phyloP scores from a whole-genome alignment of 2,329 filamentous ascomycete species.

The Sarocladiaceae sp. region DNA sequence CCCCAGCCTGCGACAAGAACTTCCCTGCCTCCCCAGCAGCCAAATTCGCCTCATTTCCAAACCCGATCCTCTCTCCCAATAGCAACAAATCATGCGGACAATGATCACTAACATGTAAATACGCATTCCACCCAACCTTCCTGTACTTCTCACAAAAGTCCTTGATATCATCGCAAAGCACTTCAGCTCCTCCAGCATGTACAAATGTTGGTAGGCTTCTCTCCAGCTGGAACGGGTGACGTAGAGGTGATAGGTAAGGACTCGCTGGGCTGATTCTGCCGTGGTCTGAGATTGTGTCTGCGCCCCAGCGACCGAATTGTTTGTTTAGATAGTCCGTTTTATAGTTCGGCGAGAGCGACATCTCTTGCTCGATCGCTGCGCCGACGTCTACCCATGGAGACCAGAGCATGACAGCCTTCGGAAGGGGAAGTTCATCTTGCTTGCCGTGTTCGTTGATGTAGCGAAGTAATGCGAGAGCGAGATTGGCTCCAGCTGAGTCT shows the following conservation, averaged over 20 bases:
- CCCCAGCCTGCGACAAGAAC: constrained; percentile 7
- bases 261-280: constrained; percentile 5
- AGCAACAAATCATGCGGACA: constrained; percentile 20
- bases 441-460: constrained; percentile 23
- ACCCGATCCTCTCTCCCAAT: constrained; percentile 18
- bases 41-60: constrained; percentile 14
- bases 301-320: constrained; percentile 17
- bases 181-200: constrained; percentile 18
- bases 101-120: constrained; percentile 13
- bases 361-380: constrained; percentile 16
- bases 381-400: constrained; percentile 21
- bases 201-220: constrained; percentile 18
- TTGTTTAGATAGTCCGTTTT: constrained; percentile 17
- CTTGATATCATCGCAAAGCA: constrained; percentile 18
- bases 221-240: constrained; percentile 15
- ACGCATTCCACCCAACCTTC: constrained; percentile 15
- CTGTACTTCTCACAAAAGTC: constrained; percentile 14
- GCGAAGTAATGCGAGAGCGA: constrained; percentile 25
- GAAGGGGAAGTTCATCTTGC: constrained; percentile 16
- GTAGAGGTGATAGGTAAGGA: constrained; percentile 13
- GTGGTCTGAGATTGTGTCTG: constrained; percentile 11
- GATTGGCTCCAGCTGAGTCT: constrained; percentile 27
- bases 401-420: constrained; percentile 20
- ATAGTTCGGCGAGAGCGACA: constrained; percentile 16
- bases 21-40: constrained; percentile 13